Base-by-base conservation (phyloP, 257 asterid species). In the Ophiorrhiza pumila region DNA sequence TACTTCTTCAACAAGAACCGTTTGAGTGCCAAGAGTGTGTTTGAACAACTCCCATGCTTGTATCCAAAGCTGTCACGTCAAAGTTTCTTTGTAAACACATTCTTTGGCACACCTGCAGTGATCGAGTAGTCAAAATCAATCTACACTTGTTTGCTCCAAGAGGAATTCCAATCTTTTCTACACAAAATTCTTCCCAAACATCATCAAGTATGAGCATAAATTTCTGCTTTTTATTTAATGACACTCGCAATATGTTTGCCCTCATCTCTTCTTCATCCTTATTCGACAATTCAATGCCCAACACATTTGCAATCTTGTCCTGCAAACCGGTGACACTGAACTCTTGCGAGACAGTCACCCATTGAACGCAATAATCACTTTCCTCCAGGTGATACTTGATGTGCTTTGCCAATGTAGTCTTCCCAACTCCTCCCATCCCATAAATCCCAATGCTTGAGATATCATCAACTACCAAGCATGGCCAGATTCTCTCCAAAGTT, bases 1-100 rank as follows among this genome's bases (percentile, higher is more conserved):
- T 7, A 43, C 41, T 10, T 65, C 71, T 25, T 23, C 55, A 4
- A 4, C 23, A 25, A 45, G n/a, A 3, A 39, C 23, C 4, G 56
- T 25, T 5, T 13, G 12, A 14, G 22, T 3, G 70, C 49, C 53
- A 43, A 65, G 47, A 3, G 23, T 65, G 39, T 43, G 5, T 45
- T 65, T 32, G 49, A 65, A 65, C 25, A 65, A 43, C 4, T 65
- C 39, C 71, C 71, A 65, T 11, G 71, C 34, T 45, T 43, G 41
- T 11, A 4, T 43, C 15, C 32, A 65, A 65, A 43, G 23, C 20
- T 8, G 12, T 25, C 17, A 13, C 41, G 23, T 43, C 71, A 65
- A 43, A 27, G 23, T 11, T 11, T 65, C 56, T 65, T 14, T 65
- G 55, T 23, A 55, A 42, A 15, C 56, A 3, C 39, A 65, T 65